Percentiles rank a stretch among this genome's conserved stretches.
Conservation (phyloP, 1,139 yeast genomes). For the Protomyces pachydermus region DNA sequence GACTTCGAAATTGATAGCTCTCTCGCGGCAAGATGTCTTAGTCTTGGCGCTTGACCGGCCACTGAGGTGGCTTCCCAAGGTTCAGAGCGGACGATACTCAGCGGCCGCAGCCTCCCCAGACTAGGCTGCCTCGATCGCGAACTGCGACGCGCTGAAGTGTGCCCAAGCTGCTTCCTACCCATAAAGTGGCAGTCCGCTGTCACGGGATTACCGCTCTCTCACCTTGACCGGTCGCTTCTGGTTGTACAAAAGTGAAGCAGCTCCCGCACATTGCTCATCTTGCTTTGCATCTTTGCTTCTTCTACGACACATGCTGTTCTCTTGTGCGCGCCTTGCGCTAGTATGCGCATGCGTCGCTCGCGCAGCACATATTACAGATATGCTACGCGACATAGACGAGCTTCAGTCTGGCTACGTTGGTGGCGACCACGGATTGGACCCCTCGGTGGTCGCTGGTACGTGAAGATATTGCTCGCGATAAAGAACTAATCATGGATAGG, state of each 20-base stretch:
- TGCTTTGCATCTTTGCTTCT: background rate
- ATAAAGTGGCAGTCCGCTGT: too few relatives aligned
- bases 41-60: too few relatives aligned
- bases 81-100: too few relatives aligned
- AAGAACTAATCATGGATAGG: background rate
- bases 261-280: background rate
- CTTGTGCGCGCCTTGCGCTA: background rate
- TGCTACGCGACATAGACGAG: conserved; percentile 2
- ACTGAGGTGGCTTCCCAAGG: too few relatives aligned
- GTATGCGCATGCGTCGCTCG: background rate
- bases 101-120: too few relatives aligned
- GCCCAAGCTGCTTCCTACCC: too few relatives aligned
- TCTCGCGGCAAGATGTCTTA: too few relatives aligned
- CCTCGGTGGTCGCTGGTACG: conserved; percentile 3
- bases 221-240: background rate
- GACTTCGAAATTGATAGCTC: too few relatives aligned
- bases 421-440: conserved; percentile 5
- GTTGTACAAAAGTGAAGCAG: background rate
- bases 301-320: background rate
- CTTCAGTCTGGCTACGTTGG: conserved; percentile 9
- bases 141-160: too few relatives aligned
- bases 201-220: too few relatives aligned
- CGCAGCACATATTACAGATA: background rate
- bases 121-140: too few relatives aligned
- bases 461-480: background rate